These are phyloP conservation scores for Colletotrichum camelliae DNA, from an alignment of 2,329 filamentous ascomycete species.

Conservation along the genomic window DNA sequence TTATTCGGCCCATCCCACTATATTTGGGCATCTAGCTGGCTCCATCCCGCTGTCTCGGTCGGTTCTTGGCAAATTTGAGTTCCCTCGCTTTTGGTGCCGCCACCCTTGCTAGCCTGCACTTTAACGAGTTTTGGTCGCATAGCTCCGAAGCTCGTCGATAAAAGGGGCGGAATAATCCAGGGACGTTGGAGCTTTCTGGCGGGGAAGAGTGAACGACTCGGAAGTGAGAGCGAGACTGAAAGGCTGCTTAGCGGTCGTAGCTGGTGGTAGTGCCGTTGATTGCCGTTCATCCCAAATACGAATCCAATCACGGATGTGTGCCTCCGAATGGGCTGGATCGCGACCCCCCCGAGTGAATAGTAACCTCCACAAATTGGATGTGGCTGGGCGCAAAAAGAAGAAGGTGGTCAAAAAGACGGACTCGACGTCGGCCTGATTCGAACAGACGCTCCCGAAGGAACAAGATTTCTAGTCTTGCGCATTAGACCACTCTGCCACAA, in stretches of 20 bases:
- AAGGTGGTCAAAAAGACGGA: not conserved
- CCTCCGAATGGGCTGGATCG: not conserved
- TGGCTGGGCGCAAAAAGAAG: no score
- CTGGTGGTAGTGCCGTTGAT: not conserved
- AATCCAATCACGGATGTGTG: not conserved
- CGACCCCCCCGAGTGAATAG: not conserved
- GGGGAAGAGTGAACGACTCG: not conserved
- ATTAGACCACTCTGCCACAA: conserved; percentile 23
- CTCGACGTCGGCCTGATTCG: conserved; percentile 21
- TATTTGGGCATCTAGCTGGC: not conserved
- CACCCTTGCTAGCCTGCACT: not conserved
- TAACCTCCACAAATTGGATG: no score
- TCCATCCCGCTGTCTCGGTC: not conserved
- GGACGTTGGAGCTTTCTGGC: not conserved
- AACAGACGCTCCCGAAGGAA: conserved; percentile 23
- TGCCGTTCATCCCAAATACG: not conserved
- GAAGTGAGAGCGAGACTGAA: not conserved
- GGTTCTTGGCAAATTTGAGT: not conserved
- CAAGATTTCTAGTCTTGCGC: conserved; percentile 23
- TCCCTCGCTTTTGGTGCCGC: not conserved
- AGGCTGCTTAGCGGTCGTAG: not conserved
- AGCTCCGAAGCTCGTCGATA: not conserved
- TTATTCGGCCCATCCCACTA: not conserved
- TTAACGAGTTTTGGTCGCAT: not conserved
- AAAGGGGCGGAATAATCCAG: not conserved